A percentile compares a stretch with the other conserved stretches of the same genome.
Evolutionary conservation across 805 yeast species (phyloP).

Genomic region (Metschnikowia similis): DNA sequence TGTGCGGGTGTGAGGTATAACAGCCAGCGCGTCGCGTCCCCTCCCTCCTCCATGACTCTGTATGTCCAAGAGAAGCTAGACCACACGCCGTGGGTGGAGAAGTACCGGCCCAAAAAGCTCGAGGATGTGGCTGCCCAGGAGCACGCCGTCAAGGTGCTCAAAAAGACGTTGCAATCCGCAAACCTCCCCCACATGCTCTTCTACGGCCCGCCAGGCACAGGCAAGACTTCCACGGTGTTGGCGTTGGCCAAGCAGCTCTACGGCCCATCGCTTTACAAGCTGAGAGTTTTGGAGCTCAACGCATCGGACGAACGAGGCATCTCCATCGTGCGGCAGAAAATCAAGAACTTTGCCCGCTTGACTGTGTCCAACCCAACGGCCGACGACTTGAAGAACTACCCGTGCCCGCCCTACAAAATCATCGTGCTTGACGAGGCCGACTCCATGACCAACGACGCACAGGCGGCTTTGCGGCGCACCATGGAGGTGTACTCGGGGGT

Average conservation of each 20-base stretch:
- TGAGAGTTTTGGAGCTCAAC: slow-evolving; percentile 75
- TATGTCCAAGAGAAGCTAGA: slow-evolving; percentile 42
- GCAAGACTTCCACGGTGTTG: slow-evolving; percentile 82
- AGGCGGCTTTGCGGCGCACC: slow-evolving; percentile 89
- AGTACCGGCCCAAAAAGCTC: slow-evolving; percentile 77
- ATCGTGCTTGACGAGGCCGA: slow-evolving; percentile 94
- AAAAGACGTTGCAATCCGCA: slow-evolving; percentile 71
- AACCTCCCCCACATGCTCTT: slow-evolving; percentile 89
- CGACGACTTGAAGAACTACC: slow-evolving; percentile 67
- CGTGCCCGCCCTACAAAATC: slow-evolving; percentile 95
- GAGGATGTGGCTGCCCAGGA: slow-evolving; percentile 91
- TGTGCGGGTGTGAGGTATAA: background rate
- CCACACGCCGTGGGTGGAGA: slow-evolving; percentile 88
- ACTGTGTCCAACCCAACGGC: slow-evolving; percentile 76
- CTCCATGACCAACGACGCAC: slow-evolving; percentile 97
- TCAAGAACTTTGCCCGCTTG: slow-evolving; percentile 81
- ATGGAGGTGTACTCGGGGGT: slow-evolving; percentile 88
- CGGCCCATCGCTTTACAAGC: slow-evolving; percentile 62
- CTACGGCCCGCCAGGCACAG: slow-evolving; percentile 94
- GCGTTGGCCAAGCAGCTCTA: slow-evolving; percentile 78
- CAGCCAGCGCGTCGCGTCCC: background rate
- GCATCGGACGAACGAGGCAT: slow-evolving; percentile 93
- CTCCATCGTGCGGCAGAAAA: slow-evolving; percentile 78
- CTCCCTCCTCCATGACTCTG: slow-evolving; percentile 6
- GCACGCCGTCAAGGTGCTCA: slow-evolving; percentile 78